Evolutionary conservation across 1,284 basidiomycete species (phyloP).

Genomic region (Puccinia novopanici): DNA sequence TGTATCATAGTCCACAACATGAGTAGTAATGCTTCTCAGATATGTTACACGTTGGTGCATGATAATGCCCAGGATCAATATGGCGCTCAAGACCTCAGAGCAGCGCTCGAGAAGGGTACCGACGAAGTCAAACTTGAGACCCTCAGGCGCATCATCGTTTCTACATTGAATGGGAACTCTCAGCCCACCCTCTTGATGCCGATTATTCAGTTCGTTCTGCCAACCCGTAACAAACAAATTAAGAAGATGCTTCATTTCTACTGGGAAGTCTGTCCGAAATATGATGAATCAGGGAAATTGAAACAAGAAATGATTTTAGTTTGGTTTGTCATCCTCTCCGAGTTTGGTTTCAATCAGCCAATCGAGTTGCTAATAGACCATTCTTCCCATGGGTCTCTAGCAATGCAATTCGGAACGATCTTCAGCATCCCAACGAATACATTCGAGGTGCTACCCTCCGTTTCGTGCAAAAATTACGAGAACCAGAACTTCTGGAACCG

Average conservation of each 20-base stretch:
- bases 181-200: slow-evolving; percentile 89
- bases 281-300: slow-evolving; percentile 93
- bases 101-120: slow-evolving; percentile 87
- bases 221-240: slow-evolving; percentile 90
- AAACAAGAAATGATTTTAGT: slow-evolving; percentile 99
- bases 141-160: slow-evolving; percentile 89
- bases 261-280: slow-evolving; percentile 99
- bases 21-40: slow-evolving; percentile 54
- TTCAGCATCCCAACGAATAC: slow-evolving; percentile 99
- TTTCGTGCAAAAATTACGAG: slow-evolving; percentile 93
- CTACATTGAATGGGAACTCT: slow-evolving; percentile 91
- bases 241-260: slow-evolving; percentile 99
- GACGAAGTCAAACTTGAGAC: slow-evolving; percentile 98
- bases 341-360: background rate
- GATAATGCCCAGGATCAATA: slow-evolving; percentile 60
- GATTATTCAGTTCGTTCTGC: slow-evolving; percentile 96
- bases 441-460: slow-evolving; percentile 95
- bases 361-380: slow-evolving; percentile 10
- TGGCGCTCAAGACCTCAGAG: slow-evolving; percentile 69
- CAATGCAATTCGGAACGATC: slow-evolving; percentile 95
- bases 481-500: slow-evolving; percentile 91
- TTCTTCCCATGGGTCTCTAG: slow-evolving; percentile 62
- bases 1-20: background rate
- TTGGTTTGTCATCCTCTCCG: slow-evolving; percentile 68
- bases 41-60: slow-evolving; percentile 84